Evolutionary conservation across 169 alveolate genomes (phyloP), one percentile per base, ranked within the genome.

Genomic region (Plasmodium inui): DNA sequence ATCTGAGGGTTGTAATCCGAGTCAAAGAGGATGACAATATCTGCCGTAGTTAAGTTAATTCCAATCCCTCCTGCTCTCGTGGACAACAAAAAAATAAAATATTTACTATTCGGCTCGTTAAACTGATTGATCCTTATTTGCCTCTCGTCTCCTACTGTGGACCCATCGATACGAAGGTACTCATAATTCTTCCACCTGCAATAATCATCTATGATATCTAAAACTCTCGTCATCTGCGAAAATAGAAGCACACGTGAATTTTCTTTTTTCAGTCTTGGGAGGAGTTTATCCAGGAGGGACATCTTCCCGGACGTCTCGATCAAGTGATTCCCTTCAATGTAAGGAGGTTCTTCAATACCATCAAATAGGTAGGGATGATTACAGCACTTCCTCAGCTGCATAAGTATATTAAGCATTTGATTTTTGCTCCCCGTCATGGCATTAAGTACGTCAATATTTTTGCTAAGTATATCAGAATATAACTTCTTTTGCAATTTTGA

Each of bases 51-150:
- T 70, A 99, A 96, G 96, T 98, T 99, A 19, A 99, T 96, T 9
- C 99, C 99, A 1, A 99, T 96, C 0, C 99, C 99, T 2, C 99
- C 99, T 14, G 99, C 99, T 86, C 99, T 96, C 1, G 99, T 99
- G 19, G 99, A 97, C 26, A 98, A 96, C 74, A 99, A 92, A 95
- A 99, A 98, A 8, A 98, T 97, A 95, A 97, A 97, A 81, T 97
- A 98, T n/a, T 97, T 95, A 55, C 99, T 97, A 70, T 97, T 95
- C 19, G 98, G 98, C 67, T 90, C 95, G 32, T 98, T 98, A 92
- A 98, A 99, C 72, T 98, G 98, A 30, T 97, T 95, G 32, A 99
- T 99, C 85, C 97, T 97, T 12, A 95, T 82, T 72, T 98, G 99
- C 94, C 99, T 97, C 82, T 98, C 99, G 91, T 98, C 99, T 22